Evolutionary conservation across 1,284 basidiomycete species (phyloP), one percentile per base, ranked within the genome.

Genomic region (Ganoderma sinense): DNA sequence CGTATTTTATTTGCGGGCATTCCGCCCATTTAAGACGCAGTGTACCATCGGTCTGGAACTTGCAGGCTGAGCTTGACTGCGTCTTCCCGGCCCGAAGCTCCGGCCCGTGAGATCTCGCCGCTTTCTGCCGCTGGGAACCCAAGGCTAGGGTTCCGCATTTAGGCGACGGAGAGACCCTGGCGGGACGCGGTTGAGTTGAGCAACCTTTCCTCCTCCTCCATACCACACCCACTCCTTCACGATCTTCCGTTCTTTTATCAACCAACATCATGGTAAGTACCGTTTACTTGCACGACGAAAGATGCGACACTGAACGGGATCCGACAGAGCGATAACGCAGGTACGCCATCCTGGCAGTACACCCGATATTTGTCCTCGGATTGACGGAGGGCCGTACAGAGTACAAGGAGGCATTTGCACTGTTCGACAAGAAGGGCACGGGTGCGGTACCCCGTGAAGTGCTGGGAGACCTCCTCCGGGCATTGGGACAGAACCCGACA

Each of bases 401-500:
- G 83, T 97, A 96, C 88, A 95, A 96, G 78, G 97, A 98, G 82
- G 97, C 97, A 6, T 98, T 99, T 79, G 96, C 97, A 41, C 91
- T 99, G 33, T 99, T 99, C 80, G 97, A 99, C 86, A 99, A 99
- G 84, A 76, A 93, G 77, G 97, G 97, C 40, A 95, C 94, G 2
- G 96, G 97, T 23, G 88, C 93, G 55, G 95, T 99, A 43, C 92
- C 95, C 11, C 86, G 94, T 20, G 95, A 97, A 75, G 94, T 92
- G 0, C 86, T 99, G 1, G 97, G 97, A n/a, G 97, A 99, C 82
- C 90, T 99, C 8, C 85, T 99, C 23, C 91, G 98, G 63, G 96
- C 97, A 0, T 85, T 99, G 0, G 98, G 98, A 0, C 97, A 99
- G 85, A 99, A 99, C 82, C 97, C 97, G 7, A 99, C 98, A 0